Conservation (phyloP, 1,139 yeast species). For the Geotrichum restrictum region DNA sequence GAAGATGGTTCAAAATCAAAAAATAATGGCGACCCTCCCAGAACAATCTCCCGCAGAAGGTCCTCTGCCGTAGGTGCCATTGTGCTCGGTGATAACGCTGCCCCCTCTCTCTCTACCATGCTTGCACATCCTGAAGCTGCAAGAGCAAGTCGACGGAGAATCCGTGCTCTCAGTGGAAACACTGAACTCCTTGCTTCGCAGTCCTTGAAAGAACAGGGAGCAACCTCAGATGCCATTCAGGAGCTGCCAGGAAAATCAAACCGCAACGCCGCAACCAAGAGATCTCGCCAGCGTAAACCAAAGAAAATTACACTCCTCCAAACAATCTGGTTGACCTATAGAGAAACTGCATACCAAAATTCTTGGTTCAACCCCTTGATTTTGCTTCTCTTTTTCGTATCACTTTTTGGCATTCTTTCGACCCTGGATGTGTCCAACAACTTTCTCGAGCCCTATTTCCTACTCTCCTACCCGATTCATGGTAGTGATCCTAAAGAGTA, state of each 20-base stretch:
- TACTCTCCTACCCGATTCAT: conserved; percentile 57
- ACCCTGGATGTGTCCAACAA: conserved; percentile 44
- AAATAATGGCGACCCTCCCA: not conserved
- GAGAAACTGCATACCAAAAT: conserved; percentile 63
- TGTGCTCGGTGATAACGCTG: conserved; percentile 41
- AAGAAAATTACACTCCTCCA: conserved; percentile 9
- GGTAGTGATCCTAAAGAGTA: conserved; percentile 42
- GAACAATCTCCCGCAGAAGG: conserved; percentile 20
- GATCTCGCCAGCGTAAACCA: conserved; percentile 6
- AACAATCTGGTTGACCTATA: conserved; percentile 51
- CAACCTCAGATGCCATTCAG: not conserved
- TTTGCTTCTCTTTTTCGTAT: conserved; percentile 37
- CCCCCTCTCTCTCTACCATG: conserved; percentile 40
- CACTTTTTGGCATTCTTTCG: conserved; percentile 37
- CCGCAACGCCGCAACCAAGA: not conserved
- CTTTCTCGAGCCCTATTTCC: conserved; percentile 60
- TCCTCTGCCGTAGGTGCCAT: conserved; percentile 40
- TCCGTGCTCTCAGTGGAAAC: conserved; percentile 35
- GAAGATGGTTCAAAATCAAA: not conserved
- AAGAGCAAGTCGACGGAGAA: conserved; percentile 36
- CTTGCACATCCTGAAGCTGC: conserved; percentile 33
- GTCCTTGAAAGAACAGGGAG: conserved; percentile 31
- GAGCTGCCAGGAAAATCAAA: not conserved
- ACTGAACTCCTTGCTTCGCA: conserved; percentile 17
- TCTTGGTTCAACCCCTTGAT: conserved; percentile 76